Conservation (phyloP, 331 rosid genomes). For the Pyracantha coccinea region DNA sequence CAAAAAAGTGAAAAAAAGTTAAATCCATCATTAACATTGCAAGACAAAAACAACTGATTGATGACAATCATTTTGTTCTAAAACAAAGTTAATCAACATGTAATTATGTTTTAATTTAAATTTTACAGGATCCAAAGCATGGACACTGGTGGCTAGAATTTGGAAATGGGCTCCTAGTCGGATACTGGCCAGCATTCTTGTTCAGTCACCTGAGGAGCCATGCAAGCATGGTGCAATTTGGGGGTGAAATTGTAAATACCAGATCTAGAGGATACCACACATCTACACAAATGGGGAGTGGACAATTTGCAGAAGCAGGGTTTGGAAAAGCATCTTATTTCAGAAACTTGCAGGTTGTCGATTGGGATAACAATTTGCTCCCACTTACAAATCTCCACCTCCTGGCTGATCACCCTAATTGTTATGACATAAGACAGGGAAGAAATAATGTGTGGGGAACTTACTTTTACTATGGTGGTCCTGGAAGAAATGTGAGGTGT, state of each 20-base stretch:
- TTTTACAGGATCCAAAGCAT: conserved; percentile 80
- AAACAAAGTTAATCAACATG: conserved; percentile 3
- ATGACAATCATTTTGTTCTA: not conserved
- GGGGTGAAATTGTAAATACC: conserved; percentile 87
- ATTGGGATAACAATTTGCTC: conserved; percentile 92
- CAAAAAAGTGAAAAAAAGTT: not conserved
- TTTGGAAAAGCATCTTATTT: conserved; percentile 91
- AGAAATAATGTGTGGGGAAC: conserved; percentile 81
- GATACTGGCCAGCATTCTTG: conserved; percentile 90
- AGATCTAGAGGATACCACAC: conserved; percentile 80
- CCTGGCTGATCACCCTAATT: conserved; percentile 74
- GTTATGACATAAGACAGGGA: conserved; percentile 79
- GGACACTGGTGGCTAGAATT: conserved; percentile 98
- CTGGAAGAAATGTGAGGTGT: conserved; percentile 91
- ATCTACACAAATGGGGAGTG: conserved; percentile 98
- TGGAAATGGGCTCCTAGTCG: conserved; percentile 72
- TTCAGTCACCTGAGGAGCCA: conserved; percentile 82
- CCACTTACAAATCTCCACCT: conserved; percentile 72
- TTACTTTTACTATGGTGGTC: conserved; percentile 96
- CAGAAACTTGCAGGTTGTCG: conserved; percentile 82
- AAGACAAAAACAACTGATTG: not conserved
- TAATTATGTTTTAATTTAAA: not conserved
- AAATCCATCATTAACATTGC: not conserved
- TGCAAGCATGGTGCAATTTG: conserved; percentile 94
- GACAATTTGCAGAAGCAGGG: conserved; percentile 89